Conservation (phyloP, 345 rosid species). For the Dipteronia sinensis region DNA sequence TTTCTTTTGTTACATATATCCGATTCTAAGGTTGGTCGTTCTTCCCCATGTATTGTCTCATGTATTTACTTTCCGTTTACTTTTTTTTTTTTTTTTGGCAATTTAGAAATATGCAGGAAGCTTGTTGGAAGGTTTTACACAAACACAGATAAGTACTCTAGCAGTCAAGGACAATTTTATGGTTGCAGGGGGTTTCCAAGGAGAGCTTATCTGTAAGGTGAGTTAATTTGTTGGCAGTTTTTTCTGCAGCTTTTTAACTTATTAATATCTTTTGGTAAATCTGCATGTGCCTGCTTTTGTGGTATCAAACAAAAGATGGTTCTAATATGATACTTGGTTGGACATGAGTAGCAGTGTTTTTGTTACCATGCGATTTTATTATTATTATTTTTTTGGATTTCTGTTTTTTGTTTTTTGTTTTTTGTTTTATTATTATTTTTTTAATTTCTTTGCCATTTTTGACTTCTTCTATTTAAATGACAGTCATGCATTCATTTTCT, state of each 20-base stretch:
- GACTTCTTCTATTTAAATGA: background rate
- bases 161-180: conserved; percentile 49
- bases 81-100: conserved; percentile 4
- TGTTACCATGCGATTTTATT: too few species aligned
- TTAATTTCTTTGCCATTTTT: too few species aligned
- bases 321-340: background rate
- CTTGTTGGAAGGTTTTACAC: conserved; percentile 49
- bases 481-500: background rate
- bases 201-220: conserved; percentile 59
- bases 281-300: background rate
- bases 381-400: background rate
- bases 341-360: background rate
- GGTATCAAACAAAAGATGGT: background rate
- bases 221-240: conserved; percentile 8
- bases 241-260: background rate
- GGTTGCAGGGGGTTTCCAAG: conserved; percentile 60
- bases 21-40: background rate
- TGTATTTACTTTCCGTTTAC: background rate
- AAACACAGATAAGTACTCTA: conserved; percentile 51
- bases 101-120: conserved; percentile 55
- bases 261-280: background rate
- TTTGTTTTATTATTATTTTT: background rate
- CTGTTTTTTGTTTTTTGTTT: background rate
- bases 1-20: background rate
- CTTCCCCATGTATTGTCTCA: background rate